Percentiles rank a stretch among this genome's conserved stretches.
Conservation (phyloP, 2,329 filamentous ascomycete genomes). For the Blastomyces parvus region DNA sequence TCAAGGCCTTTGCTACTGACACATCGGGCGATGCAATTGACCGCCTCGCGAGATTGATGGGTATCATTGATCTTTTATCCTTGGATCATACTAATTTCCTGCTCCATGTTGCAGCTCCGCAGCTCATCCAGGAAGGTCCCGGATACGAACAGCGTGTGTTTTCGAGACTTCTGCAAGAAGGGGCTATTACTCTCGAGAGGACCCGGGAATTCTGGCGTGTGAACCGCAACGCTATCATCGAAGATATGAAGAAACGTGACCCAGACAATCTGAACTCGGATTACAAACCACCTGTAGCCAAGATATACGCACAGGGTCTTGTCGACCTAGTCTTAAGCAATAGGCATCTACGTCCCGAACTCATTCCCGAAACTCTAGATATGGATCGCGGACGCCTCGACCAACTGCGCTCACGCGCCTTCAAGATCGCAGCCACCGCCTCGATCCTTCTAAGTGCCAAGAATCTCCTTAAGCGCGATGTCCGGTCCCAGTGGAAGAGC, state of each 20-base stretch:
- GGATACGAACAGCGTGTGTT: conserved; percentile 55
- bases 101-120: conserved; percentile 50
- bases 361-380: conserved; percentile 51
- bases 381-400: conserved; percentile 48
- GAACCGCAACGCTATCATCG: conserved; percentile 32
- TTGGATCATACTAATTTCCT: conserved; percentile 59
- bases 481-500: conserved; percentile 54
- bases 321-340: conserved; percentile 50
- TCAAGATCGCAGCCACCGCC: conserved; percentile 51
- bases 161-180: conserved; percentile 44
- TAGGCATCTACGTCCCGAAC: conserved; percentile 40
- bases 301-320: conserved; percentile 51
- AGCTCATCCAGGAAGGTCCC: conserved; percentile 51
- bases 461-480: conserved; percentile 55
- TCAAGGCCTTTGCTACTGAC: conserved; percentile 47
- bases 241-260: conserved; percentile 43
- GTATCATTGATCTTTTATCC: conserved; percentile 53
- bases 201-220: conserved; percentile 48
- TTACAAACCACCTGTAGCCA: conserved; percentile 27
- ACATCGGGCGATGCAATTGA: conserved; percentile 49
- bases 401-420: conserved; percentile 44
- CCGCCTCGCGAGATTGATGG: conserved; percentile 53
- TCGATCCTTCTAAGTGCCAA: conserved; percentile 56
- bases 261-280: conserved; percentile 30
- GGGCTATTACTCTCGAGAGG: conserved; percentile 43